Base-by-base conservation (phyloP, 345 rosid species). In the Moricandia moricandioides region DNA sequence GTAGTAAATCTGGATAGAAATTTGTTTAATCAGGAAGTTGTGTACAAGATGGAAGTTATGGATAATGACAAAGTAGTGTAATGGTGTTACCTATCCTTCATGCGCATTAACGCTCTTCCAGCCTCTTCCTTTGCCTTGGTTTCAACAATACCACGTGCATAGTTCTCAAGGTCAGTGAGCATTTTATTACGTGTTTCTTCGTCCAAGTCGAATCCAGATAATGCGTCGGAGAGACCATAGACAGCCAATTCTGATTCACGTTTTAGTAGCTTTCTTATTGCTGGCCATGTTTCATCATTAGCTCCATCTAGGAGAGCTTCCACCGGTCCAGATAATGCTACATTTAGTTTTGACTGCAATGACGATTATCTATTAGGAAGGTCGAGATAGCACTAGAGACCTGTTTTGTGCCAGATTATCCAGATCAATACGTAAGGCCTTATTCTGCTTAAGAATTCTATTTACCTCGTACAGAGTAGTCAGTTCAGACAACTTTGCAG, bases 301-400 rank as follows among this genome's bases (percentile, higher is more conserved):
- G 99, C 97, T 77, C 89, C 97, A 79, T 89, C 98, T 16, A 96
- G 66, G 17, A 92, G 98, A 76, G 97, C 90, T 83, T 91, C 99
- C 67, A 92, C 91, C 13, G 98, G 97, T 71, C 84, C 98, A 33
- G 94, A 74, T 71, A 96, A 76, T 47, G 95, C 90, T 47, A 83
- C 89, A 35, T 80, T 89, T 45, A 91, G 82, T 82, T 88, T 92
- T 79, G 80, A 85, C 98, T 96, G 89, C 77, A 84, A 72, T 64
- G 9, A 56, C 5, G n/a, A 69, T 67, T 34, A 17, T 65, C 17
- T 30, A 65, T 76, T 60, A 80, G 75, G 61, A 55, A 37, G 31
- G 62, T 59, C 68, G 40, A 70, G 33, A 14, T 18, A 71, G 21
- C 73, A 54, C 18, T 24, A 72, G 30, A 69, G 56, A 76, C 71